Conservation (phyloP, 148 eudicot genomes). For the Suaeda aralocaspica region DNA sequence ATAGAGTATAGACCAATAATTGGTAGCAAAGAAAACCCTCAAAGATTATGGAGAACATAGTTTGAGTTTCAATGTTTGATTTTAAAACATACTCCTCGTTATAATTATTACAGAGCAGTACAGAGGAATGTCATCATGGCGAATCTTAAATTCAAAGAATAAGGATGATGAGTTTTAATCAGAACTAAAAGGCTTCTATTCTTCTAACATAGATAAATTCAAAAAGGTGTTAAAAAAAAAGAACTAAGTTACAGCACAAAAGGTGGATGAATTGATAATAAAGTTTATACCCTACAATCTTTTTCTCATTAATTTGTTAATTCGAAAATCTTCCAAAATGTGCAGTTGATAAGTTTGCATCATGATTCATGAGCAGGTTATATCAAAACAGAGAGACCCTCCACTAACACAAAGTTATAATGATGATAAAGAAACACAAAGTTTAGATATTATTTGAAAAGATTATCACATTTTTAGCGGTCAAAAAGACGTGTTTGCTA, state of each 20-base stretch:
- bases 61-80: too few relatives aligned
- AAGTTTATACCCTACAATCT: neutral
- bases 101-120: too few relatives aligned
- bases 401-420: neutral
- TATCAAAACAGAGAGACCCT: neutral
- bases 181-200: too few relatives aligned
- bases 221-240: neutral
- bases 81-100: too few relatives aligned
- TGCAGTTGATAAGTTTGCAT: neutral
- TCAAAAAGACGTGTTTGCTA: conserved; percentile 4
- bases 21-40: too few relatives aligned
- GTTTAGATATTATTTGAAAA: neutral
- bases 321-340: neutral
- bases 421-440: neutral
- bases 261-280: neutral
- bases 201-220: neutral
- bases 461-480: neutral
- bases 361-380: conserved; percentile 1
- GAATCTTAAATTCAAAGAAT: too few relatives aligned
- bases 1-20: too few relatives aligned
- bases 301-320: neutral
- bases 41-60: too few relatives aligned
- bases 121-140: too few relatives aligned
- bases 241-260: neutral
- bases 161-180: too few relatives aligned